Conservation (phyloP, 2,329 filamentous ascomycete genomes). For the Aspergillus sp. region DNA sequence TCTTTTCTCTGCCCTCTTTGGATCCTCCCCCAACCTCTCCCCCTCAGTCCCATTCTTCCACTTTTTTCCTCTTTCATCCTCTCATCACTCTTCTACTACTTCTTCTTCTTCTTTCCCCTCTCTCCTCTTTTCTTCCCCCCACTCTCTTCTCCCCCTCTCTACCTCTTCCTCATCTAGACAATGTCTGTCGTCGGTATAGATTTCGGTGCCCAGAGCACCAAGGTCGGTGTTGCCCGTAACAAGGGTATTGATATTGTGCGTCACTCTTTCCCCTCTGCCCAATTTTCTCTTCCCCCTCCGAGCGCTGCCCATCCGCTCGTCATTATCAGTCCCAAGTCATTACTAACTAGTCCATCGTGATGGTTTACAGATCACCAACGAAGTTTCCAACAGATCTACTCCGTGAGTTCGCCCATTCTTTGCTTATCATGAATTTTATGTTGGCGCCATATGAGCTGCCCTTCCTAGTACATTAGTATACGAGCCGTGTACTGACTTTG, state of each 20-base stretch:
- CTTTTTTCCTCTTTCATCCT: slow-evolving; percentile 12
- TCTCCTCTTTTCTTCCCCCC: slow-evolving; percentile 25
- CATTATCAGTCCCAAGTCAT: slow-evolving; percentile 5
- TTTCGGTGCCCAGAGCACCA: slow-evolving; percentile 95
- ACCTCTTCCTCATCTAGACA: slow-evolving; percentile 33
- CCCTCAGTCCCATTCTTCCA: slow-evolving; percentile 7
- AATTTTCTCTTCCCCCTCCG: slow-evolving; percentile 15
- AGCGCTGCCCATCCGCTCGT: neutral
- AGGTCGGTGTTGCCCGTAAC: slow-evolving; percentile 95
- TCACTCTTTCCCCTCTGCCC: slow-evolving; percentile 25
- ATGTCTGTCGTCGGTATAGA: slow-evolving; percentile 78
- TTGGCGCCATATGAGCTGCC: neutral
- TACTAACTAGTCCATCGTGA: slow-evolving; percentile 23
- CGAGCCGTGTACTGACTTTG: slow-evolving; percentile 19
- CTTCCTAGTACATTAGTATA: neutral
- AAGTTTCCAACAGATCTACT: slow-evolving; percentile 96
- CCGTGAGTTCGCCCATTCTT: slow-evolving; percentile 68
- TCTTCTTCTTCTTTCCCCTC: slow-evolving; percentile 14
- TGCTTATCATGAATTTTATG: slow-evolving; percentile 9
- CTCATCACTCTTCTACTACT: slow-evolving; percentile 3
- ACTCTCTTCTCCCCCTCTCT: slow-evolving; percentile 20
- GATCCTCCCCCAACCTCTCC: slow-evolving; percentile 16
- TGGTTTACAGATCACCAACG: slow-evolving; percentile 82
- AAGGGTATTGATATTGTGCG: slow-evolving; percentile 98
- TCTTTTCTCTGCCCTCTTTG: slow-evolving; percentile 17